Percentiles rank a stretch among this genome's conserved stretches.
Conservation (phyloP, 2,329 filamentous ascomycete genomes). For the Phoma sp. region DNA sequence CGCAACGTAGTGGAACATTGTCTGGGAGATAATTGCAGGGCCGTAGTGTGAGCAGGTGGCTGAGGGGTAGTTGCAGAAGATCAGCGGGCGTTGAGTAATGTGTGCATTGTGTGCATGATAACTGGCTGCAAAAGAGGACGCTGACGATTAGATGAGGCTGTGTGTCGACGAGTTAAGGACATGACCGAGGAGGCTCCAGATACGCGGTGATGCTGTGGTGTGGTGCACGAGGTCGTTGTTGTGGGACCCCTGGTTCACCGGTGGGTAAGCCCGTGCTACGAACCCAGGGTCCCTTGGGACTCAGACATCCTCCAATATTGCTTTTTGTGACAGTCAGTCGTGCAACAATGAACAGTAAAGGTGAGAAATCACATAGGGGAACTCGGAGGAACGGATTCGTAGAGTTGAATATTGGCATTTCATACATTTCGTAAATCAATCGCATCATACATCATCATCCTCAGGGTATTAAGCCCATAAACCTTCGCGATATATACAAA, state of each 20-base stretch:
- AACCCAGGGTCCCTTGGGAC: neutral
- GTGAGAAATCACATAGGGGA: neutral
- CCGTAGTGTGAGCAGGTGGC: conserved; percentile 7
- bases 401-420: conserved; percentile 17
- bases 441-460: conserved; percentile 10
- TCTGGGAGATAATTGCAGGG: neutral
- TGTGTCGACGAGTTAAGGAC: conserved; percentile 7
- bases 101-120: neutral
- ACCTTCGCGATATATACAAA: conserved; percentile 11
- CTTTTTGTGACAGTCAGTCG: neutral
- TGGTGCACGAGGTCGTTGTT: conserved; percentile 6
- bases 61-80: conserved; percentile 9
- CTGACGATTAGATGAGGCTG: conserved; percentile 2
- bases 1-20: conserved; percentile 3
- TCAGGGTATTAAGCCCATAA: conserved; percentile 18
- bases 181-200: conserved; percentile 12
- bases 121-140: conserved; percentile 2
- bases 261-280: conserved; percentile 1
- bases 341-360: neutral
- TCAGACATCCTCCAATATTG: neutral
- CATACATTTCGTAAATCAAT: conserved; percentile 18
- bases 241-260: conserved; percentile 8
- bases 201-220: conserved; percentile 2
- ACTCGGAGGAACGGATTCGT: neutral
- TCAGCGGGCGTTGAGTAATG: conserved; percentile 2